Percentiles rank a stretch among this genome's conserved stretches.
Conservation (phyloP, 129 eudicot genomes). For the Artemisia argyi region DNA sequence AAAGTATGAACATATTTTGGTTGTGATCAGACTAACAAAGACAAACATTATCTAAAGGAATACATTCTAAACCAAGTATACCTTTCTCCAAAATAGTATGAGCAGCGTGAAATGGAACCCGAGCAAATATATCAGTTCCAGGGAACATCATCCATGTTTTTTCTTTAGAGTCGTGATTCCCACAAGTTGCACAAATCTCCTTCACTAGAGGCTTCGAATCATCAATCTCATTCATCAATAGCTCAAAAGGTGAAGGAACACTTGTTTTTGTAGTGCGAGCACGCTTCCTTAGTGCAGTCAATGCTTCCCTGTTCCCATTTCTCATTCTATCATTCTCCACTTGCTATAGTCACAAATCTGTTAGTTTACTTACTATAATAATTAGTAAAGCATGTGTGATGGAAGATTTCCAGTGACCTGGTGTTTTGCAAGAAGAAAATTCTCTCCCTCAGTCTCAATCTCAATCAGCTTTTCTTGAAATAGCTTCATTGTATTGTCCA, state of each 20-base stretch:
- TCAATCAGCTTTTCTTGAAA: conserved; percentile 60
- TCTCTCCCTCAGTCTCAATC: conserved; percentile 76
- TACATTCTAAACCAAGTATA: conserved; percentile 19
- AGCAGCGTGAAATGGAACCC: conserved; percentile 85
- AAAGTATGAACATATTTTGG: too few species aligned
- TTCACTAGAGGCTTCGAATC: conserved; percentile 64
- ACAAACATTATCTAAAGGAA: conserved; percentile 1
- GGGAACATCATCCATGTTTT: conserved; percentile 72
- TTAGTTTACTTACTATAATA: neutral
- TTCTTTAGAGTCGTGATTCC: conserved; percentile 73
- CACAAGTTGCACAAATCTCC: conserved; percentile 85
- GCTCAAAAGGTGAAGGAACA: conserved; percentile 80
- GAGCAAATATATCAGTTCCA: conserved; percentile 75
- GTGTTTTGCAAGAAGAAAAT: conserved; percentile 74
- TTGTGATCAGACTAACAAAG: neutral
- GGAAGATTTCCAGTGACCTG: conserved; percentile 49
- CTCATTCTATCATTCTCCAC: conserved; percentile 81
- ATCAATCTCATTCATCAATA: conserved; percentile 71
- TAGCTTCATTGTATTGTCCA: conserved; percentile 66
- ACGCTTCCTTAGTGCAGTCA: conserved; percentile 79
- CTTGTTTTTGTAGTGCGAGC: conserved; percentile 80
- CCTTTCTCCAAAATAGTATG: conserved; percentile 82
- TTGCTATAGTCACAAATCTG: conserved; percentile 36
- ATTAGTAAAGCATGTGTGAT: neutral
- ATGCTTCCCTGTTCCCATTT: conserved; percentile 89